Base-by-base conservation (phyloP, 768 basidiomycete species). In the Panaeolus papilionaceus region DNA sequence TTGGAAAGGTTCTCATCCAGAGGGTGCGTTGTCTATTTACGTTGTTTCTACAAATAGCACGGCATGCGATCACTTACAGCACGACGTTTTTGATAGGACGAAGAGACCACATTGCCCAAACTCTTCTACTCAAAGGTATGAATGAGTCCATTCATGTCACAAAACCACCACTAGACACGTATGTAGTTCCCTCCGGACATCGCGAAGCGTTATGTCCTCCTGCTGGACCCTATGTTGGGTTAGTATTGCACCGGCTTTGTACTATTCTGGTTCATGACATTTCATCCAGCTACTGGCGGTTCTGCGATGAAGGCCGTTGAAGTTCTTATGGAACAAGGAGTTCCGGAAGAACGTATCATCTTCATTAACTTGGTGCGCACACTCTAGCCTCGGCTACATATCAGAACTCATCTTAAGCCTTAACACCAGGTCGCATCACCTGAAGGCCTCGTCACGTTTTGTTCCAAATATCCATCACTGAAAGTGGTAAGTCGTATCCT, bases 161-260 rank as follows among this genome's bases (percentile, higher is more conserved):
- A 5, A 38, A 28, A 12, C 4, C 33, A 16, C 58, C 40, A 40
- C 9, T 12, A 6, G 2, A 51, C 16, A 20, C 58, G 28, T 20
- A n/a, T 61, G 2, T 73, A 98, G 92, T 91, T 98, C 63, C 97
- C 97, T 2, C 92, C 91, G 73, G 97, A 99, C 77, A 98, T 99
- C 66, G 90, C 93, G 0, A 82, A 85, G 39, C 90, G 98, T 58
- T 99, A 97, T 76, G 94, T 96, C 61, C 89, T 99, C 42, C 88
- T 99, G 14, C 87, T 99, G 23, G 97, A 99, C 77, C 97, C 97
- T 0, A 99, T 99, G 97, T 88, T 99, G 61, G 95, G 95, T 95
- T 73, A 63, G 90, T 71, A 42, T 12, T 28, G 6, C n/a, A 28
- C 44, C 51, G 16, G 62, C 42, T 2, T 18, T 7, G 40, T 68